phyloP scores from a whole-genome alignment of 148 eudicot genomes.

The Amaranthus palmeri region DNA sequence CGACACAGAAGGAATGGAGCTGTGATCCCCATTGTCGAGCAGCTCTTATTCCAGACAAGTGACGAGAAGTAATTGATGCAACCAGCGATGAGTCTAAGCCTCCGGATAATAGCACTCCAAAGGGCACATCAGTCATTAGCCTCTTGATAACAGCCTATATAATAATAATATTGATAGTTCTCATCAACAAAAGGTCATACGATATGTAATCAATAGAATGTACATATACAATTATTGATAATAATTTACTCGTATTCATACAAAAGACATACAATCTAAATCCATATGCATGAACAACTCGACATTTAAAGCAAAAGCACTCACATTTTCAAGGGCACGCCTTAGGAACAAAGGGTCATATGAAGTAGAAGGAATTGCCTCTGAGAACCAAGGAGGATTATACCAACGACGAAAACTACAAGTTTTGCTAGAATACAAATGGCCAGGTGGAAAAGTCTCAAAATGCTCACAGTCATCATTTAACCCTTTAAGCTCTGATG shows the following conservation, averaged over 20 bases:
- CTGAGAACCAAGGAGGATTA: constrained; percentile 87
- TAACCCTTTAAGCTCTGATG: constrained; percentile 83
- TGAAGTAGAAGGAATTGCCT: constrained; percentile 70
- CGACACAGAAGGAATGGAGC: constrained; percentile 91
- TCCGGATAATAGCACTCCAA: constrained; percentile 89
- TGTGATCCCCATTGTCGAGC: constrained; percentile 83
- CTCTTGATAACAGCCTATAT: constrained; percentile 79
- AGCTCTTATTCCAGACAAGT: constrained; percentile 70
- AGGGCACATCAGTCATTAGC: constrained; percentile 95
- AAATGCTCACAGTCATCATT: constrained; percentile 90
- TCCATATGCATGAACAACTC: too few species aligned
- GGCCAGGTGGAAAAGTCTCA: constrained; percentile 84
- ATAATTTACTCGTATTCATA: too few species aligned
- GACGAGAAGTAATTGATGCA: constrained; percentile 72
- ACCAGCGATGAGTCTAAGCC: constrained; percentile 91
- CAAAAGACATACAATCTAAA: too few species aligned
- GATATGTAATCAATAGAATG: too few species aligned
- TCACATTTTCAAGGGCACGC: constrained; percentile 77
- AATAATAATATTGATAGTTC: background rate
- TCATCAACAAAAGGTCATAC: background rate
- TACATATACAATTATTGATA: too few species aligned
- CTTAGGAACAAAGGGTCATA: constrained; percentile 77
- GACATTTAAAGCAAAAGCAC: background rate
- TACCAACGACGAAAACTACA: constrained; percentile 74
- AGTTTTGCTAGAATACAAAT: constrained; percentile 70